These are phyloP conservation scores for Helminthosporium solani DNA, from an alignment of 2,329 filamentous ascomycete genomes.

Conservation along the genomic window DNA sequence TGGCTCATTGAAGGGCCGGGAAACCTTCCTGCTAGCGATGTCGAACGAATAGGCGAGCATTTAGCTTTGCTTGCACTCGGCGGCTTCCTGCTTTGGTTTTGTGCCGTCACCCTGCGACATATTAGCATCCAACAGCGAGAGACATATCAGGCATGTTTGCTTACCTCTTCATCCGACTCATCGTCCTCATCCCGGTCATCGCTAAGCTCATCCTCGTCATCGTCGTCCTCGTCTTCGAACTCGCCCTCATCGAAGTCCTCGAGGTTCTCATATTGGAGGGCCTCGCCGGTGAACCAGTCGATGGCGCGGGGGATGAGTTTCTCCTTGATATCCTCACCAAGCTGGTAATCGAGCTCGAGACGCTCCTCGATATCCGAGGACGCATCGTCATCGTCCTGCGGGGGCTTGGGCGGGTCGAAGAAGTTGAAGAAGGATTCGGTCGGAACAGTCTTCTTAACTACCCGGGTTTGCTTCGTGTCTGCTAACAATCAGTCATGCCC, in stretches of 20 bases:
- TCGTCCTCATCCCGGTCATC: slow-evolving; percentile 77
- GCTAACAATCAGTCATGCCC: slow-evolving; percentile 17
- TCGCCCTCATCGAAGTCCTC: slow-evolving; percentile 81
- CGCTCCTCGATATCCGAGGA: slow-evolving; percentile 94
- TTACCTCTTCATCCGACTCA: slow-evolving; percentile 46
- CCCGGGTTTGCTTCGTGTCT: slow-evolving; percentile 99
- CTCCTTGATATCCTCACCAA: slow-evolving; percentile 99
- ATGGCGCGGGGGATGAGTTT: slow-evolving; percentile 98
- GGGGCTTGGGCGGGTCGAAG: slow-evolving; percentile 92
- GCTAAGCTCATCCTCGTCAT: slow-evolving; percentile 83
- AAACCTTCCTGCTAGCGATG: slow-evolving; percentile 22
- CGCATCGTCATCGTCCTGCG: slow-evolving; percentile 74
- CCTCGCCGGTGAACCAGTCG: slow-evolving; percentile 99
- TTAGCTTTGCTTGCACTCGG: slow-evolving; percentile 49
- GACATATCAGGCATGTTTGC: slow-evolving; percentile 3
- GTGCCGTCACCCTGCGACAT: slow-evolving; percentile 41
- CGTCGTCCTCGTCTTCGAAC: slow-evolving; percentile 88
- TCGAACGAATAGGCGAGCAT: slow-evolving; percentile 10
- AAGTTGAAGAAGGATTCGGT: slow-evolving; percentile 98
- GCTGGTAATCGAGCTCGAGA: slow-evolving; percentile 96
- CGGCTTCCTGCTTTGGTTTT: slow-evolving; percentile 49
- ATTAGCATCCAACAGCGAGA: slow-evolving; percentile 8
- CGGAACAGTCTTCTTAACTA: slow-evolving; percentile 98
- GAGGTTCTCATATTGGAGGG: slow-evolving; percentile 92
- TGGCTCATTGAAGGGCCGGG: slow-evolving; percentile 25